A percentile compares a stretch with the other conserved stretches of the same genome.
Evolutionary conservation across 352 stramenopile species (phyloP).

Genomic region (Thalassiosira livingstoniorum): DNA sequence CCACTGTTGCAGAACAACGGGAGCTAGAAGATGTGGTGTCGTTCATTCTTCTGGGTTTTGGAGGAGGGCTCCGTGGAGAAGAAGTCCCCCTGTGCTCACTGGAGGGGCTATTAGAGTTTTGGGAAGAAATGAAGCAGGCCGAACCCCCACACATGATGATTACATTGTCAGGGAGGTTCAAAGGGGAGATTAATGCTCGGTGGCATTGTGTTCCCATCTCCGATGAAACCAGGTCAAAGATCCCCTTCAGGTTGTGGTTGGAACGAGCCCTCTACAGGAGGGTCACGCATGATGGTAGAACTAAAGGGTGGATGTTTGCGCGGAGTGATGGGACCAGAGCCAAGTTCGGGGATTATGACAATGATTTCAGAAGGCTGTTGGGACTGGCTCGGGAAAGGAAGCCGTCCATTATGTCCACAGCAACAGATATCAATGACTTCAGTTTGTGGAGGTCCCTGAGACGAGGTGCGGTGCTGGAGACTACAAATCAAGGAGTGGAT

Average conservation of each 20-base stretch:
- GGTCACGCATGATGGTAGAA: neutral
- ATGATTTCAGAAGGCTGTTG: neutral
- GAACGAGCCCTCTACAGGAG: slow-evolving; percentile 5
- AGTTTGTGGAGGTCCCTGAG: slow-evolving; percentile 28
- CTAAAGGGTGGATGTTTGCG: slow-evolving; percentile 23
- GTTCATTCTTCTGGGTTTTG: slow-evolving; percentile 26
- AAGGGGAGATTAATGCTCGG: slow-evolving; percentile 21
- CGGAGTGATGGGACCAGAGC: neutral
- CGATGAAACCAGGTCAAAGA: neutral
- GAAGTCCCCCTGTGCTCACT: slow-evolving; percentile 30
- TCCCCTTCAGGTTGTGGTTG: slow-evolving; percentile 36
- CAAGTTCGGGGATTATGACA: slow-evolving; percentile 30
- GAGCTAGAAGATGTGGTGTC: slow-evolving; percentile 16
- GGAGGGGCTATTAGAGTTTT: slow-evolving; percentile 31
- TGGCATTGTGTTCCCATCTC: slow-evolving; percentile 43
- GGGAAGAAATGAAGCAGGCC: slow-evolving; percentile 10
- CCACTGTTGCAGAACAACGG: neutral
- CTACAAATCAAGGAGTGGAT: slow-evolving; percentile 7
- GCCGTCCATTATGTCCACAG: neutral
- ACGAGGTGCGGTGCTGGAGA: slow-evolving; percentile 5
- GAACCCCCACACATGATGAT: slow-evolving; percentile 26
- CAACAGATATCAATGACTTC: slow-evolving; percentile 8
- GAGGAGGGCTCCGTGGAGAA: slow-evolving; percentile 18
- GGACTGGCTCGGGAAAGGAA: neutral
- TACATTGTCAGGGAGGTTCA: slow-evolving; percentile 31